phyloP scores from a whole-genome alignment of 768 basidiomycete species.

The Sistotremastrum suecicum region DNA sequence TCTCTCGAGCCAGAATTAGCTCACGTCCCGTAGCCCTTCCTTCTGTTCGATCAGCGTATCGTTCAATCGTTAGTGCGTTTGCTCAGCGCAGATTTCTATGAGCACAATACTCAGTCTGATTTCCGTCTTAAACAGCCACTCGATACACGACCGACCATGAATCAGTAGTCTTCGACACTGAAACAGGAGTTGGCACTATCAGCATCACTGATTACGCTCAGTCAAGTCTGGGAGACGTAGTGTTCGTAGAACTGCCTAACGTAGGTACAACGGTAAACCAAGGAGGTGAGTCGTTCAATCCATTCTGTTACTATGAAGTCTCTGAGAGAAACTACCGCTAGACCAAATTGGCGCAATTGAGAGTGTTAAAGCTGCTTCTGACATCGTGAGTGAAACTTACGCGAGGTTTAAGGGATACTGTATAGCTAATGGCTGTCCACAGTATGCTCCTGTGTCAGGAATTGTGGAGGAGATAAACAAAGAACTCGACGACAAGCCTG shows the following conservation, averaged over 20 bases:
- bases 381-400: conserved; percentile 47
- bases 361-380: conserved; percentile 93
- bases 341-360: conserved; percentile 86
- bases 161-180: conserved; percentile 63
- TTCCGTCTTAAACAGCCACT: conserved; percentile 33
- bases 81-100: no score
- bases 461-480: conserved; percentile 70
- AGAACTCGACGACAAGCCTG: conserved; percentile 47
- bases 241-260: conserved; percentile 83
- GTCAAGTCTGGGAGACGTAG: conserved; percentile 84
- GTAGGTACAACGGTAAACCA: conserved; percentile 46
- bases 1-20: no score
- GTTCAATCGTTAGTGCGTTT: no score
- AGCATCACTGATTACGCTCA: conserved; percentile 91
- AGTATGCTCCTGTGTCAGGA: conserved; percentile 93
- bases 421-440: not conserved
- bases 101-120: no score
- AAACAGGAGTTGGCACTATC: conserved; percentile 63
- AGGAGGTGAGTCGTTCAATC: conserved; percentile 48
- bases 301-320: not conserved
- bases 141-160: conserved; percentile 85
- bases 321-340: conserved; percentile 14
- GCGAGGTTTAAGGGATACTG: conserved; percentile 5
- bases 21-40: no score
- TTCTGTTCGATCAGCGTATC: no score